These are phyloP conservation scores for Naematelia encephala DNA, from an alignment of 768 basidiomycete genomes.

Conservation along the genomic window DNA sequence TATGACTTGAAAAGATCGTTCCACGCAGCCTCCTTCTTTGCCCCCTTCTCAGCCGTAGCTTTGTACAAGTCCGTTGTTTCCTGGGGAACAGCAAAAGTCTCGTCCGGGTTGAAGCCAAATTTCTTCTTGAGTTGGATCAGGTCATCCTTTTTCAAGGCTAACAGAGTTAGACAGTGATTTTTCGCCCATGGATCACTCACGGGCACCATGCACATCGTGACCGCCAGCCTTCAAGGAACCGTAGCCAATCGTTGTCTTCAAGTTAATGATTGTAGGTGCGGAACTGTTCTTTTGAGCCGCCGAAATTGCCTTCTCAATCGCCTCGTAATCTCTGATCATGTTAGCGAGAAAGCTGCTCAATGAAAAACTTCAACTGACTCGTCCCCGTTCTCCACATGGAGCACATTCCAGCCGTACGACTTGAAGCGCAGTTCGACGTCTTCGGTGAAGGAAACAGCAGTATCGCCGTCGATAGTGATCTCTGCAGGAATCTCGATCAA, in stretches of 20 bases:
- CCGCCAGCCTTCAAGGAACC: slow-evolving; percentile 91
- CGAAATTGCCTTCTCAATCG: slow-evolving; percentile 73
- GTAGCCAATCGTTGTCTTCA: slow-evolving; percentile 87
- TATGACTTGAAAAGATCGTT: slow-evolving; percentile 65
- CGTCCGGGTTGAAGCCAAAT: slow-evolving; percentile 73
- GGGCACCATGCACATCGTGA: slow-evolving; percentile 89
- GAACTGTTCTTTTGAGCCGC: slow-evolving; percentile 69
- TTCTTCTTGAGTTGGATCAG: slow-evolving; percentile 76
- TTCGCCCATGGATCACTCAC: slow-evolving; percentile 57
- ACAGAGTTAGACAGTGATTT: slow-evolving; percentile 1
- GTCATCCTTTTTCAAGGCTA: slow-evolving; percentile 90
- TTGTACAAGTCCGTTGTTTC: slow-evolving; percentile 68
- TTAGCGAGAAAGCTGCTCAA: background rate
- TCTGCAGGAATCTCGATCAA: slow-evolving; percentile 52
- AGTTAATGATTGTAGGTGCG: slow-evolving; percentile 82
- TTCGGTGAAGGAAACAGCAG: slow-evolving; percentile 88
- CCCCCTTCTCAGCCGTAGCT: slow-evolving; percentile 67
- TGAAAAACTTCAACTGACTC: slow-evolving; percentile 53
- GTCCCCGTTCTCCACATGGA: slow-evolving; percentile 77
- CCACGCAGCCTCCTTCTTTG: slow-evolving; percentile 72
- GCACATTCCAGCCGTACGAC: slow-evolving; percentile 91
- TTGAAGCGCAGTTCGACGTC: slow-evolving; percentile 83
- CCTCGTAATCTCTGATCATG: slow-evolving; percentile 63
- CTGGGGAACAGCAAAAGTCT: slow-evolving; percentile 73
- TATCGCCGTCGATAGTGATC: slow-evolving; percentile 95